phyloP scores from a whole-genome alignment of 495 filamentous ascomycete genomes.

The Penicillium flavigenum region DNA sequence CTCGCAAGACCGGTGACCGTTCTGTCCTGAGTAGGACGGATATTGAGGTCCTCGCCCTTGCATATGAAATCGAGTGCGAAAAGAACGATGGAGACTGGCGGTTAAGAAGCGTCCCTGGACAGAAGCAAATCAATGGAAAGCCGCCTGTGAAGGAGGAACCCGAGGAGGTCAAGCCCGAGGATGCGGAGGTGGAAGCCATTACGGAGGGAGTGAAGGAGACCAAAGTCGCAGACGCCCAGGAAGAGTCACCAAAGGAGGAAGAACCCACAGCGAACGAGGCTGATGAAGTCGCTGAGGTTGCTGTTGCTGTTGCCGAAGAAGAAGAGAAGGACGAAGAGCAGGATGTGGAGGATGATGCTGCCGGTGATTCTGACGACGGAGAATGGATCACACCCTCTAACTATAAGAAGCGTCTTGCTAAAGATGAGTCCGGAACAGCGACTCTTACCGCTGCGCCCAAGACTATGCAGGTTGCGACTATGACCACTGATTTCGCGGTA shows the following conservation, averaged over 20 bases:
- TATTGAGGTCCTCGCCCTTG: slow-evolving; percentile 82
- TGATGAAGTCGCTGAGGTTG: slow-evolving; percentile 5
- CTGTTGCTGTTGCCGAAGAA: slow-evolving; percentile 13
- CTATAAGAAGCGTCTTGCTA: slow-evolving; percentile 76
- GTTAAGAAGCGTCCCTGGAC: slow-evolving; percentile 70
- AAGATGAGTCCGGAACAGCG: slow-evolving; percentile 53
- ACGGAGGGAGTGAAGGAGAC: slow-evolving; percentile 30
- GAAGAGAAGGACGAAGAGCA: slow-evolving; percentile 36
- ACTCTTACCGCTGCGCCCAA: slow-evolving; percentile 53
- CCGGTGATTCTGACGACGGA: slow-evolving; percentile 61
- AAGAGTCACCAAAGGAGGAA: slow-evolving; percentile 18
- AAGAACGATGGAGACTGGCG: slow-evolving; percentile 81
- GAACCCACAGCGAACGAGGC: slow-evolving; percentile 16
- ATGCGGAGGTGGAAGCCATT: slow-evolving; percentile 33
- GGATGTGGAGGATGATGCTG: slow-evolving; percentile 43
- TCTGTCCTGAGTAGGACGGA: slow-evolving; percentile 83
- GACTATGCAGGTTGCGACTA: slow-evolving; percentile 75
- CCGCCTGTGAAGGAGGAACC: slow-evolving; percentile 50
- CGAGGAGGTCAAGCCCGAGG: slow-evolving; percentile 28
- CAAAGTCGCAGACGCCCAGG: slow-evolving; percentile 22
- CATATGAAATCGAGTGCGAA: slow-evolving; percentile 88
- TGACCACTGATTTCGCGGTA: slow-evolving; percentile 94
- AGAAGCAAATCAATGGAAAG: slow-evolving; percentile 72
- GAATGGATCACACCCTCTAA: slow-evolving; percentile 97
- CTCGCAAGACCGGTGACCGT: slow-evolving; percentile 84